Percentiles rank a stretch among this genome's conserved stretches.
These are phyloP conservation scores for Xylaria digitata DNA, from an alignment of 2,329 filamentous ascomycete species.

Conservation along the genomic window DNA sequence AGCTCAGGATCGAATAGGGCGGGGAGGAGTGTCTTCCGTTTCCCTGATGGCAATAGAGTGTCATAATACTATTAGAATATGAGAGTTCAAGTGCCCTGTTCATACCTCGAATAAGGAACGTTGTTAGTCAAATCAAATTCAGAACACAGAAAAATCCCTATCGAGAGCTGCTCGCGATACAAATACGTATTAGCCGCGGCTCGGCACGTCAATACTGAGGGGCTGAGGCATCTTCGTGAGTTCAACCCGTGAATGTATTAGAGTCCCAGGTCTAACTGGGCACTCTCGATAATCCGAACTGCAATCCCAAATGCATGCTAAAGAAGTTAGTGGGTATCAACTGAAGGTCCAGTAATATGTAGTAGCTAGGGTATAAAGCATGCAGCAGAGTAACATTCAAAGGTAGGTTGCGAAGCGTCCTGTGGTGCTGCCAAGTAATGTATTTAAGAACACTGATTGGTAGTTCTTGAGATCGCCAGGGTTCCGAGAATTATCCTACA, in stretches of 20 bases:
- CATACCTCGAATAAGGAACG: neutral
- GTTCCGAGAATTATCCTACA: conserved; percentile 21
- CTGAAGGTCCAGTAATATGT: neutral
- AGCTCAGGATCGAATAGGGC: neutral
- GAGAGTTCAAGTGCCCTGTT: neutral
- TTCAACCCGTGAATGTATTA: too few relatives aligned
- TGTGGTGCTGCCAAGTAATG: conserved; percentile 2
- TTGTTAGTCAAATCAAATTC: neutral
- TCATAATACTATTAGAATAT: neutral
- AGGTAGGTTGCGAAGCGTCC: neutral
- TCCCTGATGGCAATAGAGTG: neutral
- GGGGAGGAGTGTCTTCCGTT: neutral
- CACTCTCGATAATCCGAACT: neutral
- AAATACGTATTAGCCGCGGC: neutral
- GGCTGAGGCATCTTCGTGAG: too few relatives aligned
- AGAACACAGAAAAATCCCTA: neutral
- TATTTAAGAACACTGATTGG: conserved; percentile 11
- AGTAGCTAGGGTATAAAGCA: conserved; percentile 1
- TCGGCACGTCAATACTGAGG: neutral
- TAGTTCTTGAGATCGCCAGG: conserved; percentile 1
- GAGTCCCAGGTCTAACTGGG: neutral
- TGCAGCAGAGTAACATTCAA: conserved; percentile 8
- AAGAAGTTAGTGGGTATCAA: neutral
- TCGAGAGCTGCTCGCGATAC: neutral
- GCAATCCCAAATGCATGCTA: neutral